Evolutionary conservation across 2,329 filamentous ascomycete species (phyloP).

Genomic region (Fusarium dlaminii): DNA sequence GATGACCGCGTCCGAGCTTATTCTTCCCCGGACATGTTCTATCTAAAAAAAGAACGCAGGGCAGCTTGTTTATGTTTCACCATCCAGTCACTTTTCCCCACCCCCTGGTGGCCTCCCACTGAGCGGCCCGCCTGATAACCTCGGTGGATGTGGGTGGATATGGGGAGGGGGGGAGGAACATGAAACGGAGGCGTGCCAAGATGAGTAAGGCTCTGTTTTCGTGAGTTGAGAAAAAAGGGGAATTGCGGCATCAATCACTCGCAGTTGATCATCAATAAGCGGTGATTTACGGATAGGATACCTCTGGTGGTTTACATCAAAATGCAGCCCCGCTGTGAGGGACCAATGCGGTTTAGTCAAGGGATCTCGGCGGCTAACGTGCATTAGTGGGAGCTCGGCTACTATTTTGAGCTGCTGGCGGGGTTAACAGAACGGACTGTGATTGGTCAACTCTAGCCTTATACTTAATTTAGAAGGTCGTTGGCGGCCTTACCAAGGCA

Average conservation of each 20-base stretch:
- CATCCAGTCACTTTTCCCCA: background rate
- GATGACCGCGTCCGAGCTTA: constrained; percentile 15
- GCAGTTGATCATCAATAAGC: constrained; percentile 6
- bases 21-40: constrained; percentile 18
- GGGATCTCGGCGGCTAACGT: constrained; percentile 36
- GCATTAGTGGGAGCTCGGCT: constrained; percentile 35
- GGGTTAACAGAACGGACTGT: background rate
- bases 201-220: background rate
- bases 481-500: constrained; percentile 15
- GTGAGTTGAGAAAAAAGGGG: background rate
- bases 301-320: background rate
- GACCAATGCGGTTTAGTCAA: background rate
- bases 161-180: background rate
- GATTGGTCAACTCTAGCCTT: constrained; percentile 20
- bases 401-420: constrained; percentile 30
- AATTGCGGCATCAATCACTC: background rate
- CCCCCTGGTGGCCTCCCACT: constrained; percentile 11
- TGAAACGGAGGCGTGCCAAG: constrained; percentile 24
- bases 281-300: background rate
- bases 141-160: constrained; percentile 2
- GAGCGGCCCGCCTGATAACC: constrained; percentile 8
- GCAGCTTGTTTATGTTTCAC: constrained; percentile 31
- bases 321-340: background rate
- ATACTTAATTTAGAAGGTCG: constrained; percentile 31
- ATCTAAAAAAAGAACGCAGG: constrained; percentile 27